Evolutionary conservation across 371 early-diverging fungal genomes (phyloP).

Genomic region (Mortierella sp.): DNA sequence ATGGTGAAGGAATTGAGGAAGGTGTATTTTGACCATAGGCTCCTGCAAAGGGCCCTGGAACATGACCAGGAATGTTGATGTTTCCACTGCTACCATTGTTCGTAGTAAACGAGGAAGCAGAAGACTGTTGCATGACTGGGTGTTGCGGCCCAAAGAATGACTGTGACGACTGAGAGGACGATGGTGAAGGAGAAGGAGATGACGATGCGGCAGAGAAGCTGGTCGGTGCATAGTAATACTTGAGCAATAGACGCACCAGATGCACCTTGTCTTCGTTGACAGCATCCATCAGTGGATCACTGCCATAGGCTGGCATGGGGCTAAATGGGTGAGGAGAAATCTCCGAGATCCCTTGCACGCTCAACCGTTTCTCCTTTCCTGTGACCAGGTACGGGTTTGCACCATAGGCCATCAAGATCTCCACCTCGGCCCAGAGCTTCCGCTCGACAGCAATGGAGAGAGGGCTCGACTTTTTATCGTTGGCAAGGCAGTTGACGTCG

Average conservation of each 20-base stretch:
- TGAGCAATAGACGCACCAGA: slow-evolving; percentile 43
- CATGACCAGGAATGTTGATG: slow-evolving; percentile 33
- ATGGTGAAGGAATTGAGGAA: slow-evolving; percentile 48
- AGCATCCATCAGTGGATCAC: slow-evolving; percentile 47
- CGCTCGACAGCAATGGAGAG: slow-evolving; percentile 45
- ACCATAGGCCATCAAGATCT: slow-evolving; percentile 50
- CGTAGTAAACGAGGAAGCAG: slow-evolving; percentile 47
- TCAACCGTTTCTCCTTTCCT: slow-evolving; percentile 38
- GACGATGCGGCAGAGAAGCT: slow-evolving; percentile 48
- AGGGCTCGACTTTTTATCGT: slow-evolving; percentile 45
- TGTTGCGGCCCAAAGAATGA: slow-evolving; percentile 53
- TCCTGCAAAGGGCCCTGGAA: slow-evolving; percentile 46
- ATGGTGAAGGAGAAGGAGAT: slow-evolving; percentile 50
- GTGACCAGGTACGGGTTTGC: slow-evolving; percentile 47
- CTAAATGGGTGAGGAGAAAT: too few species aligned
- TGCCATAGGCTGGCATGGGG: slow-evolving; percentile 17
- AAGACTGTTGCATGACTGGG: slow-evolving; percentile 32
- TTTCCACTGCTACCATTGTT: slow-evolving; percentile 51
- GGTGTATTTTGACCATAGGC: slow-evolving; percentile 36
- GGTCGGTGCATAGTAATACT: slow-evolving; percentile 49
- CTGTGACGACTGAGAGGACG: slow-evolving; percentile 49
- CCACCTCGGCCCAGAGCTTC: slow-evolving; percentile 50
- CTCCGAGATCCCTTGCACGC: neutral
- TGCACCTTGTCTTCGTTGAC: slow-evolving; percentile 49
- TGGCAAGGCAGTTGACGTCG: slow-evolving; percentile 39